Base-by-base conservation (phyloP, 352 stramenopile genomes). In the Globisporangium nagaii region DNA sequence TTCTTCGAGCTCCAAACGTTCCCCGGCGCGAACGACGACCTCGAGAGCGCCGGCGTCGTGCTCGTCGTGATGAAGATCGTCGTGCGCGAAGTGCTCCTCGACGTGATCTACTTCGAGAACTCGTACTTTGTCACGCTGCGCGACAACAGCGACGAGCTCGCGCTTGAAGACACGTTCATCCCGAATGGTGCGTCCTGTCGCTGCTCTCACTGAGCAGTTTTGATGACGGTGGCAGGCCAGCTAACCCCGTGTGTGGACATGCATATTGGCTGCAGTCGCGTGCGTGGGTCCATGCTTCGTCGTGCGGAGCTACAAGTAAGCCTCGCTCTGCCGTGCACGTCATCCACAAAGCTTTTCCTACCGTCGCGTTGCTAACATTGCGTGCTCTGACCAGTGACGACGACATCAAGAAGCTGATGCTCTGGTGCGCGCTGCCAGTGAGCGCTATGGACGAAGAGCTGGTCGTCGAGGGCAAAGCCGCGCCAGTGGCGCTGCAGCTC, bases 1-100 rank as follows among this genome's bases (percentile, higher is more conserved):
- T 88, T 86, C 45, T 88, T 86, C 28, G 78, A 88, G 58, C 48
- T 88, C 34, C 71, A 88, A 53, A 86, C 78, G 0, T 64, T 79
- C 28, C 60, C 58, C 1, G 48, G 61, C 31, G 76, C 78, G 1
- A 86, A 82, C 41, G 66, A 73, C 11, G 55, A 56, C 0, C 61
- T 86, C 0, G 57, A 43, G 0, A 34, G 59, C 0, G 66, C 75
- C 1, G 73, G 75, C 0, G 67, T 86, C 27, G 58, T 74, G 20
- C 59, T 88, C 17, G 45, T 85, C 12, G 75, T 88, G 12, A 85
- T 88, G 71, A 88, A 88, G 40, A 64, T 85, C 4, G 75, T 86
- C 20, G 62, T 88, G n/a, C 68, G 78, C 3, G 78, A 63, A 0
- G 78, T 88, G 42, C 47, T 86, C n/a, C 57, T 88, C 0, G 75